A percentile compares a stretch with the other conserved stretches of the same genome.
Evolutionary conservation across 2,329 filamentous ascomycete species (phyloP).

Genomic region (Setomelanomma holmii): DNA sequence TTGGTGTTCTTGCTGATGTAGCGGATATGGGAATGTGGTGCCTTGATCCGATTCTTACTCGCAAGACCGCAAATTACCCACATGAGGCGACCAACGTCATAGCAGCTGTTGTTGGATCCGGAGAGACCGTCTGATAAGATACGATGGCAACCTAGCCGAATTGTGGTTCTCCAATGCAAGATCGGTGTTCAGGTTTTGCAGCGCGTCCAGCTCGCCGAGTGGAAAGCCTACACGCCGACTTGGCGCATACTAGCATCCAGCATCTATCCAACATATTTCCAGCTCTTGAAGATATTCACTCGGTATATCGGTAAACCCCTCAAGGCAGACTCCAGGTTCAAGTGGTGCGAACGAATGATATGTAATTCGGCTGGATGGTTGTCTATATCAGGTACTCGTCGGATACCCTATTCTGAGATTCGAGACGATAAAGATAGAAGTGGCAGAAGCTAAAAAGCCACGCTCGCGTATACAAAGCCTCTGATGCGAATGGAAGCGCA

Average conservation of each 20-base stretch:
- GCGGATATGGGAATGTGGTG: background rate
- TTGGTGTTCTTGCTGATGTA: background rate
- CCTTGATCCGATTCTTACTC: background rate
- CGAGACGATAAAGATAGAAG: conserved; percentile 9
- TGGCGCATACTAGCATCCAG: background rate
- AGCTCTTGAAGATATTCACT: background rate
- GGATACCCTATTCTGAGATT: conserved; percentile 1
- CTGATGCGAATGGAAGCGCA: background rate
- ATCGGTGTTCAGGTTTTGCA: background rate
- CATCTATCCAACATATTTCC: background rate
- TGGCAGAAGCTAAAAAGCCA: conserved; percentile 14
- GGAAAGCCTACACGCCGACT: background rate
- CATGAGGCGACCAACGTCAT: background rate
- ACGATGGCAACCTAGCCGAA: background rate
- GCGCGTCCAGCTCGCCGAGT: conserved; percentile 1
- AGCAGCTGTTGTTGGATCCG: background rate
- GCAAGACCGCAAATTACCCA: background rate
- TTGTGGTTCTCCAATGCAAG: conserved; percentile 1
- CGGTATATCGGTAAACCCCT: background rate
- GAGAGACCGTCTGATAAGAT: background rate
- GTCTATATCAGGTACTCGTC: background rate
- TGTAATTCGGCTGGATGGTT: conserved; percentile 3
- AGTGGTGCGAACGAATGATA: background rate
- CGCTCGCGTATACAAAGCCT: conserved; percentile 11
- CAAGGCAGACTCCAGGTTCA: background rate